A percentile compares a stretch with the other conserved stretches of the same genome.
Evolutionary conservation across 140 eudicot genomes (phyloP).

Genomic region (Stevia rebaudiana): DNA sequence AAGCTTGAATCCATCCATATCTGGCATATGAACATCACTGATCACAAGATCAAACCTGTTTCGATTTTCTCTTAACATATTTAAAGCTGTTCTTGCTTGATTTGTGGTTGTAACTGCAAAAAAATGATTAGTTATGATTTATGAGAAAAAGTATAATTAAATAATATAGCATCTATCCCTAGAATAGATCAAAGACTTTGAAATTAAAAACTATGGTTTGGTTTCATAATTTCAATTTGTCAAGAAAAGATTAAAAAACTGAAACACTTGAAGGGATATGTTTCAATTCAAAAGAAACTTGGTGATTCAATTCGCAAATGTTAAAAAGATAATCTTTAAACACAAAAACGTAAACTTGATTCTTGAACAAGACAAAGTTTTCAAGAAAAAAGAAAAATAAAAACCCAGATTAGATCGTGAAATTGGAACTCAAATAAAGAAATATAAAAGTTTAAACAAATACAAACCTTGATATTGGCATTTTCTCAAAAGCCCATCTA

Average conservation of each 20-base stretch:
- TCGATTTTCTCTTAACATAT: slow-evolving; percentile 74
- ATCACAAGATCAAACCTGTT: slow-evolving; percentile 81
- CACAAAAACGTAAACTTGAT: too few relatives aligned
- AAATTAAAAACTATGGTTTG: background rate
- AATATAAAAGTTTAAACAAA: slow-evolving; percentile 17
- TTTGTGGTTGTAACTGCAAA: slow-evolving; percentile 67
- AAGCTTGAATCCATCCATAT: slow-evolving; percentile 96
- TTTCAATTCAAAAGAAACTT: background rate
- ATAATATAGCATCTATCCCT: slow-evolving; percentile 14
- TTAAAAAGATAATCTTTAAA: background rate
- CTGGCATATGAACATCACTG: slow-evolving; percentile 97
- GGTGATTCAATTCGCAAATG: background rate
- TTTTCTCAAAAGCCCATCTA: slow-evolving; percentile 70
- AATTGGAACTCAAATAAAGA: slow-evolving; percentile 1
- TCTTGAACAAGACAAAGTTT: background rate
- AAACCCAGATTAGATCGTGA: slow-evolving; percentile 12
- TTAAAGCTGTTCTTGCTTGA: slow-evolving; percentile 60
- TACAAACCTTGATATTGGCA: slow-evolving; percentile 83
- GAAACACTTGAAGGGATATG: slow-evolving; percentile 10
- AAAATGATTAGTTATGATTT: background rate
- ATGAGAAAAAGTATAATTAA: slow-evolving; percentile 2
- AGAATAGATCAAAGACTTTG: slow-evolving; percentile 20
- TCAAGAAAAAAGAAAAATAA: background rate
- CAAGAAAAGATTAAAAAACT: background rate
- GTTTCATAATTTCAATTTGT: background rate